Base-by-base conservation (phyloP, 106 monocot genomes). In the Ottelia alismoides region DNA sequence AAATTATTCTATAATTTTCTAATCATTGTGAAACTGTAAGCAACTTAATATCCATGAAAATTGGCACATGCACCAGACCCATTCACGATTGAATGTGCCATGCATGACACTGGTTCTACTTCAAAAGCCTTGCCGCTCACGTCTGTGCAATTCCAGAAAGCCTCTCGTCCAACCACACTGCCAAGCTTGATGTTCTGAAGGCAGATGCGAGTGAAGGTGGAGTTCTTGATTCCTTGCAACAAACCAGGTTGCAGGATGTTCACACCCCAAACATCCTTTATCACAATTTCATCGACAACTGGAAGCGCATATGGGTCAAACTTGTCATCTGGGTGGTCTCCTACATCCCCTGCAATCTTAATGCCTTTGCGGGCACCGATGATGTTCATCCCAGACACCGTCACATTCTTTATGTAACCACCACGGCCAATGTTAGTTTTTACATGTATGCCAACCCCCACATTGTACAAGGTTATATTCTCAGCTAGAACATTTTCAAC, bases 71-170 rank as follows among this genome's bases (percentile, higher is more conserved):
- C n/a, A n/a, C n/a, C n/a, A n/a, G n/a, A n/a, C n/a, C n/a, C n/a
- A n/a, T n/a, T n/a, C n/a, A n/a, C n/a, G n/a, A n/a, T n/a, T n/a
- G n/a, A n/a, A n/a, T n/a, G n/a, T n/a, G n/a, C n/a, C n/a, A n/a
- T n/a, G 58, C 76, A 82, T 2, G 76, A 73, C 51, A 45, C 55
- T 3, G 81, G 81, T 62, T 66, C 69, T 30, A 82, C 81, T 30
- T 55, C 63, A 3, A 64, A 12, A 0, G 80, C 80, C 0, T 43
- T 63, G 10, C 75, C 80, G 17, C 61, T 76, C 30, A 82, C 76
- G 48, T 69, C 76, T 19, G 30, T 22, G 22, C 81, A 82, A 47
- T 49, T 66, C 76, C 81, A 82, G 17, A 72, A 53, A 16, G 26
- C 47, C 20, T 53, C 22, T 31, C 44, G 28, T 16, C 24, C 27